Evolutionary conservation across 345 rosid genomes (phyloP).

Genomic region (Gossypium sturtianum): DNA sequence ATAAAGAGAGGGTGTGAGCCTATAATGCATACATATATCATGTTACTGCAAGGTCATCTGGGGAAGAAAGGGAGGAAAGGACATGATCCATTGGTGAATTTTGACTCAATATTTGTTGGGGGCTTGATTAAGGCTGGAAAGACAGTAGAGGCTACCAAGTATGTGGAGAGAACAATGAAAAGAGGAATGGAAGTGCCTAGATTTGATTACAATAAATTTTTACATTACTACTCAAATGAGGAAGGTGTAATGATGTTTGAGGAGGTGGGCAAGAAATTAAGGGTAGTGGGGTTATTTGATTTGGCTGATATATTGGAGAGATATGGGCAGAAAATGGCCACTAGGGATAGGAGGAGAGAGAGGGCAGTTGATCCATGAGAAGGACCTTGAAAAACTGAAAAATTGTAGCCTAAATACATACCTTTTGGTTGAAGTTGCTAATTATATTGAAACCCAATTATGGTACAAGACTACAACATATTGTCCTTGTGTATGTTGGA

Average conservation of each 20-base stretch:
- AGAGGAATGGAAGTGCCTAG: constrained; percentile 74
- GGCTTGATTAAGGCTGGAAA: constrained; percentile 87
- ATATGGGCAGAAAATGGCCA: constrained; percentile 82
- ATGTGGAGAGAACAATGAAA: constrained; percentile 59
- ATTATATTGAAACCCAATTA: no score
- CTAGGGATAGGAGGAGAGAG: constrained; percentile 70
- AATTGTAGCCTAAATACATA: neutral
- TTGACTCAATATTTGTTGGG: constrained; percentile 78
- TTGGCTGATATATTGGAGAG: constrained; percentile 77
- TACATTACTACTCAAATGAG: constrained; percentile 70
- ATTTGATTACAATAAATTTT: constrained; percentile 79
- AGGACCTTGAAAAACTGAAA: neutral
- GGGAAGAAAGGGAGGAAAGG: constrained; percentile 90
- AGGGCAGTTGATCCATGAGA: constrained; percentile 19
- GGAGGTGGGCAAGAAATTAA: constrained; percentile 57
- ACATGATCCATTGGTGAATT: constrained; percentile 58
- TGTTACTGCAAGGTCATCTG: constrained; percentile 83
- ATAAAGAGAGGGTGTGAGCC: constrained; percentile 77
- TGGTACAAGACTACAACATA: no score
- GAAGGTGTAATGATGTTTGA: constrained; percentile 71
- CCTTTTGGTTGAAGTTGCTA: neutral
- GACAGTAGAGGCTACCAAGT: constrained; percentile 61
- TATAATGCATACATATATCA: constrained; percentile 78
- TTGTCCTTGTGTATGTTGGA: no score
- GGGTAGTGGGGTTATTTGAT: constrained; percentile 64